phyloP scores from a whole-genome alignment of 139 green algal genomes.

The Eudorina sp. region DNA sequence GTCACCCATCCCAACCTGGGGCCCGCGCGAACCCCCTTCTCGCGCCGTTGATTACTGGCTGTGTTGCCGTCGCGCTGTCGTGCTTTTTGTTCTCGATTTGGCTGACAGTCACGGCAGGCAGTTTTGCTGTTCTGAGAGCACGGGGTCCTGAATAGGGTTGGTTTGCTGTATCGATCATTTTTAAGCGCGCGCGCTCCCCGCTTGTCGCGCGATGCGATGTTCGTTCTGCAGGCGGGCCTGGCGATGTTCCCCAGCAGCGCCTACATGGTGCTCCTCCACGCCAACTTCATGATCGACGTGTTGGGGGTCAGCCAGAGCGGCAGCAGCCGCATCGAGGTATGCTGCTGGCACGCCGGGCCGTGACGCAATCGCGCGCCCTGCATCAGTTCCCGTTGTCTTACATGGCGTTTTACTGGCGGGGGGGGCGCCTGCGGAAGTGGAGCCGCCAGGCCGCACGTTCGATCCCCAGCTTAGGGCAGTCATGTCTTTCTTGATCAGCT shows the following conservation, averaged over 20 bases:
- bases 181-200: not conserved
- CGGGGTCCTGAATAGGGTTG: not conserved
- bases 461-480: not conserved
- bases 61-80: not conserved
- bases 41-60: not conserved
- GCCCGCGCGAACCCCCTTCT: not conserved
- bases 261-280: conserved; percentile 20
- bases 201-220: no score
- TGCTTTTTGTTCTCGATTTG: not conserved
- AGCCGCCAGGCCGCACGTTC: not conserved
- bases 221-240: not conserved
- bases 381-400: not conserved
- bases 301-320: conserved; percentile 28
- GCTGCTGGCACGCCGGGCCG: not conserved
- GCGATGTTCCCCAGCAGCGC: conserved; percentile 20
- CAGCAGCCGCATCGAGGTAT: conserved; percentile 18
- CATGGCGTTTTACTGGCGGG: not conserved
- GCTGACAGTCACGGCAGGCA: not conserved
- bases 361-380: not conserved
- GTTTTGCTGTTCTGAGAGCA: not conserved
- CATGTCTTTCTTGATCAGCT: no score
- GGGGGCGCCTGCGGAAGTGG: not conserved
- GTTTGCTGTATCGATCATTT: not conserved
- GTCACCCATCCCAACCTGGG: no score
- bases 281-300: conserved; percentile 37